Percentiles rank a stretch among this genome's conserved stretches.
Conservation (phyloP, 2,329 filamentous ascomycete species). For the Fonsecaea monophora region DNA sequence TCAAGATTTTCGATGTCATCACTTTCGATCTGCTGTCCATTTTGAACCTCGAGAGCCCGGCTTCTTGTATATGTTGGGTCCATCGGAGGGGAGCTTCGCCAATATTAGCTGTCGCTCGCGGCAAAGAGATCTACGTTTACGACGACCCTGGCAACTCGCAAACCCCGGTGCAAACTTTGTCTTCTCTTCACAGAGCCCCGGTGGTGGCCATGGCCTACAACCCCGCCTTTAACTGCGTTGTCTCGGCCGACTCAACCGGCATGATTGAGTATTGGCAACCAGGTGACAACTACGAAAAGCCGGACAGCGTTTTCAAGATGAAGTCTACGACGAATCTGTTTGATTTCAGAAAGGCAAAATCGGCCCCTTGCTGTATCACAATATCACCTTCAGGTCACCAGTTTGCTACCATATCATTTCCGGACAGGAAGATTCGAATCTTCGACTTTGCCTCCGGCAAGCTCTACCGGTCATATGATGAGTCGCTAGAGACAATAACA, state of each 20-base stretch:
- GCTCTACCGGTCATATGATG: slow-evolving; percentile 90
- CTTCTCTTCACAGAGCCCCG: slow-evolving; percentile 78
- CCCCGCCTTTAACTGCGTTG: slow-evolving; percentile 82
- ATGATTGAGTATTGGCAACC: slow-evolving; percentile 98
- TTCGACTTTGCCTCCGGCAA: slow-evolving; percentile 93
- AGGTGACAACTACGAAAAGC: slow-evolving; percentile 79
- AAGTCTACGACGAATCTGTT: slow-evolving; percentile 95
- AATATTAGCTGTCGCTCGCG: slow-evolving; percentile 81
- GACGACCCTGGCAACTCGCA: slow-evolving; percentile 86
- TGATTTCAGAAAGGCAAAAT: slow-evolving; percentile 95
- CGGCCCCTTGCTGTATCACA: slow-evolving; percentile 78
- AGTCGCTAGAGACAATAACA: slow-evolving; percentile 85
- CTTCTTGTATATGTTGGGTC: slow-evolving; percentile 88
- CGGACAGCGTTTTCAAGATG: slow-evolving; percentile 86
- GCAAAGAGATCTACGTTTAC: slow-evolving; percentile 78
- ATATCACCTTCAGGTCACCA: slow-evolving; percentile 85
- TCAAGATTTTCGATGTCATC: slow-evolving; percentile 69
- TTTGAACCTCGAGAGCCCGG: slow-evolving; percentile 75
- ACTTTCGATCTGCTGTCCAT: slow-evolving; percentile 87
- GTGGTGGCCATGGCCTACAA: slow-evolving; percentile 91
- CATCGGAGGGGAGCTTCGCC: slow-evolving; percentile 89
- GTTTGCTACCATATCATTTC: slow-evolving; percentile 88
- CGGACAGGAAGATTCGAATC: slow-evolving; percentile 88
- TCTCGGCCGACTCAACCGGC: slow-evolving; percentile 85
- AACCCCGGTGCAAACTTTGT: slow-evolving; percentile 76